Evolutionary conservation across 2,329 filamentous ascomycete genomes (phyloP).

Genomic region (Aspergillus glaucus): DNA sequence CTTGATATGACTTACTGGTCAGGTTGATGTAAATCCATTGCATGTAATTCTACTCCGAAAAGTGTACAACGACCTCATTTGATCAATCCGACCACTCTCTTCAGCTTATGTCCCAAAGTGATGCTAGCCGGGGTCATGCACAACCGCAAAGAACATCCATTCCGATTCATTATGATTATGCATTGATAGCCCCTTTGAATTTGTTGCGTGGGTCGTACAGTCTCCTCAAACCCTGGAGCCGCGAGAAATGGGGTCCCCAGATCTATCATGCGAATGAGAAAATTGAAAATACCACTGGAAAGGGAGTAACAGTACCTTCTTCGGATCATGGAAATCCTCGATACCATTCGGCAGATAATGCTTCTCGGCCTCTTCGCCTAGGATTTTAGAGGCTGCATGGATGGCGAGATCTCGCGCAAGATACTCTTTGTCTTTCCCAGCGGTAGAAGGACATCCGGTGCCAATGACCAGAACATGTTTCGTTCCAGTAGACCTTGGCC

Average conservation of each 20-base stretch:
- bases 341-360: conserved; percentile 2
- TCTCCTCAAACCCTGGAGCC: conserved; percentile 1
- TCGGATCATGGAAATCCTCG: conserved; percentile 4
- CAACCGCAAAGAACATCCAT: too few species aligned
- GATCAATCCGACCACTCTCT: too few species aligned
- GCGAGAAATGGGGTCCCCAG: conserved; percentile 4
- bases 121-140: too few species aligned
- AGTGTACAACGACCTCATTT: too few species aligned
- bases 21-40: too few species aligned
- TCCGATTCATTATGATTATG: not conserved
- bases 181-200: conserved; percentile 3
- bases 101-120: too few species aligned
- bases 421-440: conserved; percentile 2
- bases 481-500: conserved; percentile 3
- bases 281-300: not conserved
- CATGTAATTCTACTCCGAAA: too few species aligned
- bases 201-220: conserved; percentile 1
- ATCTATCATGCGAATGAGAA: conserved; percentile 1
- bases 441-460: conserved; percentile 5
- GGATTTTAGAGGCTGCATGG: not conserved
- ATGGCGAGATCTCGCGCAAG: conserved; percentile 2
- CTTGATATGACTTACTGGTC: too few species aligned
- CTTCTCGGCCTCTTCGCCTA: conserved; percentile 1
- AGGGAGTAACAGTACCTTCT: conserved; percentile 1
- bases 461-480: conserved; percentile 7